These are phyloP conservation scores for Tetracentron sinense DNA, from an alignment of 164 flowering plant genomes.

Conservation along the genomic window DNA sequence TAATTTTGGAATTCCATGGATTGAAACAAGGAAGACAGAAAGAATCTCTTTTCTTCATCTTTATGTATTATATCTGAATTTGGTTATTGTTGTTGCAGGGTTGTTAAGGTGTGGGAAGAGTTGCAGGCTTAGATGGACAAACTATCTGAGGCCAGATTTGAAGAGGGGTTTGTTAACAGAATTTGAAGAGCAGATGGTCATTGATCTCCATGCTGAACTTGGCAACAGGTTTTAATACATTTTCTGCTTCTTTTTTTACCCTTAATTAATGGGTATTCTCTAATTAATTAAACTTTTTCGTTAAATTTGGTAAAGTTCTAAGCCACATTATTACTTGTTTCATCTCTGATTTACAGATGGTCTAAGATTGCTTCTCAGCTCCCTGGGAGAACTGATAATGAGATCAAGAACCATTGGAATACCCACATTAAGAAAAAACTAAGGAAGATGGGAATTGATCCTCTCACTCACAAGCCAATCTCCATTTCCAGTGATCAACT, in stretches of 20 bases:
- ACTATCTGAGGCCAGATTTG: slow-evolving; percentile 65
- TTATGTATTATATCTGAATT: too few relatives aligned
- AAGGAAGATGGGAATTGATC: slow-evolving; percentile 73
- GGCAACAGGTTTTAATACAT: slow-evolving; percentile 61
- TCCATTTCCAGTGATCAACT: slow-evolving; percentile 18
- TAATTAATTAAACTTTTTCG: too few relatives aligned
- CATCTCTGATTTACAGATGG: slow-evolving; percentile 49
- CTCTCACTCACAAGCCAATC: slow-evolving; percentile 57
- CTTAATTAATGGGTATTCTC: too few relatives aligned
- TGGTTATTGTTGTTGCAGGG: too few relatives aligned
- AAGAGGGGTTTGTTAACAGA: slow-evolving; percentile 69
- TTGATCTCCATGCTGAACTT: slow-evolving; percentile 64
- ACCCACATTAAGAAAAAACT: slow-evolving; percentile 76
- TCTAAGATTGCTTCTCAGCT: slow-evolving; percentile 71
- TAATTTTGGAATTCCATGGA: too few relatives aligned
- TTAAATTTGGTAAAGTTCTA: too few relatives aligned
- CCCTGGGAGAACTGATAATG: slow-evolving; percentile 80
- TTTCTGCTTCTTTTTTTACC: not conserved
- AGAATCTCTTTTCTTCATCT: too few relatives aligned
- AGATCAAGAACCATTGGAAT: slow-evolving; percentile 75
- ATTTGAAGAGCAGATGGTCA: slow-evolving; percentile 59
- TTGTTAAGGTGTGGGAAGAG: slow-evolving; percentile 22
- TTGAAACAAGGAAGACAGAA: too few relatives aligned
- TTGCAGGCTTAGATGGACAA: slow-evolving; percentile 76
- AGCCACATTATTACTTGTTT: too few relatives aligned